phyloP scores from a whole-genome alignment of 441 rosid species.

The Theobroma grandiflorum region DNA sequence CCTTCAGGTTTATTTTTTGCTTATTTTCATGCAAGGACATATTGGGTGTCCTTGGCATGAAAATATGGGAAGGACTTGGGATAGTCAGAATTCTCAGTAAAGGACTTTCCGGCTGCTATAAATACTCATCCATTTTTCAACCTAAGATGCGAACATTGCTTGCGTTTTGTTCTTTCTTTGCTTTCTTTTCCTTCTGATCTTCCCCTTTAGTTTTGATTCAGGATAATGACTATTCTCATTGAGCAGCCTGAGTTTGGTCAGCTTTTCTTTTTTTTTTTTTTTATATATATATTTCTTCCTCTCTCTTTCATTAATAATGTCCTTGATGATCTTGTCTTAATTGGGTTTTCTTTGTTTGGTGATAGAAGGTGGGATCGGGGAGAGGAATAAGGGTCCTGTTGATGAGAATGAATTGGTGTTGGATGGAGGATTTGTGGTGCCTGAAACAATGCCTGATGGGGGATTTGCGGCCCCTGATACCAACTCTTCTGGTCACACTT shows the following conservation, averaged over 20 bases:
- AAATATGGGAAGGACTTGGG: slow-evolving; percentile 52
- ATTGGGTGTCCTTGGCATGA: slow-evolving; percentile 19
- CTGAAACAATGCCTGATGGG: slow-evolving; percentile 34
- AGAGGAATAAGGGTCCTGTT: slow-evolving; percentile 34
- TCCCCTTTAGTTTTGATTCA: slow-evolving; percentile 17
- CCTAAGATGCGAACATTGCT: background rate
- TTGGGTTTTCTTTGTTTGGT: background rate
- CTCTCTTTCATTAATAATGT: background rate
- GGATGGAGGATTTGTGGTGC: slow-evolving; percentile 51
- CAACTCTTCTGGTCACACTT: slow-evolving; percentile 67
- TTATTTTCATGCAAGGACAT: slow-evolving; percentile 19
- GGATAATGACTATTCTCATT: slow-evolving; percentile 49
- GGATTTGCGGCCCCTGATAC: slow-evolving; percentile 52
- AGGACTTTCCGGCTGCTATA: slow-evolving; percentile 62
- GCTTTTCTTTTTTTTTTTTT: background rate
- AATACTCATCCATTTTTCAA: slow-evolving; percentile 28
- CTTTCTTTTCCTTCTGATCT: background rate
- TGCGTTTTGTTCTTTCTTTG: background rate
- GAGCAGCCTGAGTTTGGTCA: slow-evolving; percentile 52
- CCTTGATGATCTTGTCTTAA: background rate
- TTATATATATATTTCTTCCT: too few relatives aligned
- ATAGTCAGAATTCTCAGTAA: slow-evolving; percentile 50
- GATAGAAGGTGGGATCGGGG: slow-evolving; percentile 40
- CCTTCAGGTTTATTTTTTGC: background rate
- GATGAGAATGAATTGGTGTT: slow-evolving; percentile 40